Base-by-base conservation (phyloP, 2,329 filamentous ascomycete species). In the Pseudocercospora fuligena region DNA sequence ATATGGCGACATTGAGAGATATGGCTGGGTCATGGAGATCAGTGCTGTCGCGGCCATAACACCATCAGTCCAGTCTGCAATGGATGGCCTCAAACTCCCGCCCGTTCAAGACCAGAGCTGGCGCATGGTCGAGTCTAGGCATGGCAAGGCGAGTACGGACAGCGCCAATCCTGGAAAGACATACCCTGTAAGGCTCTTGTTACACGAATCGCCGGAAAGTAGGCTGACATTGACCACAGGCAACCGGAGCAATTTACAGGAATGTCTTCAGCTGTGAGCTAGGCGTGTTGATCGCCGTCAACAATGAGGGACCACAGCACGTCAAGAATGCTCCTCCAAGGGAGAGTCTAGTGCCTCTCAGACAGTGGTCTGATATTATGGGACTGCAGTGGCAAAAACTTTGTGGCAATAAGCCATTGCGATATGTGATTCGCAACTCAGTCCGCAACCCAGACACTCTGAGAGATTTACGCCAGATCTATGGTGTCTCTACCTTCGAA, bases 391-490 rank as follows among this genome's bases (percentile, higher is more conserved):
- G 57, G 57, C 27, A 58, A 23, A 58, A 36, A 16, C 14, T 40
- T 4, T 36, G 54, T 23, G 54, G 54, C 16, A 58, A 31, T 11
- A 58, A 58, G 54, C 54, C 54, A n/a, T n/a, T n/a, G n/a, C n/a
- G n/a, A n/a, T 59, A 40, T n/a, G 56, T 59, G 12, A 2, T 60
- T 11, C 57, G 57, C 11, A 60, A 12, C 12, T 16, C 33, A 1
- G 57, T 43, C 19, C 12, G 19, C 3, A 60, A 60, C 21, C 57
- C 33, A 8, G 57, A 60, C 2, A 40, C 57, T 7, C 14, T 60
- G 16, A n/a, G 40, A 29, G 14, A 60, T 46, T 9, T 60, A 1
- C 40, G 46, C 4, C n/a, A 43, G 33, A 46, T 60, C 1, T 60
- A 60, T 25, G 33, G 57, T 5, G 57, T 60, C 14, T 11, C 31